These are phyloP conservation scores for Triticum turgidum DNA, from an alignment of 176 grass and related monocot species.

Conservation along the genomic window DNA sequence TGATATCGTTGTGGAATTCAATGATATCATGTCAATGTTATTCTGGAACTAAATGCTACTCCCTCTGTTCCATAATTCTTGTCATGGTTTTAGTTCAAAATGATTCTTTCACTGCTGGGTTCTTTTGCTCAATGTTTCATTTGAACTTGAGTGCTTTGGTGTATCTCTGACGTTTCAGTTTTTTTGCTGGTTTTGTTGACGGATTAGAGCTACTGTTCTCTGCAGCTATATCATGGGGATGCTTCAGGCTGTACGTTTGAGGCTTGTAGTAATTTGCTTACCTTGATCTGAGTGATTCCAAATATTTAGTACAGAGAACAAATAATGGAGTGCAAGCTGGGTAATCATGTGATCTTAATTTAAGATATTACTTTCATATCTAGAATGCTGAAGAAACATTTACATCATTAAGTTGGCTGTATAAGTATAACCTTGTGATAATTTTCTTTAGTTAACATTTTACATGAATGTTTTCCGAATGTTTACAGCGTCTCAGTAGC, in stretches of 20 bases:
- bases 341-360: not conserved
- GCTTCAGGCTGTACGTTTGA: not conserved
- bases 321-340: not conserved
- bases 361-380: slow-evolving; percentile 1
- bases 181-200: not conserved
- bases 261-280: not conserved
- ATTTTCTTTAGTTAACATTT: not conserved
- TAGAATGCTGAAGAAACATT: slow-evolving; percentile 4
- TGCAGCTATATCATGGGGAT: no score
- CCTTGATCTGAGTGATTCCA: not conserved
- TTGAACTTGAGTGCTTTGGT: not conserved
- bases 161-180: not conserved
- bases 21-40: not conserved
- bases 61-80: no score
- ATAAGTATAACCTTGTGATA: not conserved
- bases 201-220: no score
- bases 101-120: not conserved
- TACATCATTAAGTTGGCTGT: not conserved
- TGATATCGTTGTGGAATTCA: slow-evolving; percentile 4
- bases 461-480: slow-evolving; percentile 7
- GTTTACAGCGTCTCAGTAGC: slow-evolving; percentile 1
- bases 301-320: not conserved
- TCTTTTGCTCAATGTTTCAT: not conserved
- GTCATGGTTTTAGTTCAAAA: no score
- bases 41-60: no score